Percentiles rank a stretch among this genome's conserved stretches.
phyloP scores from a whole-genome alignment of 1,284 basidiomycete species.

The Porogramme epimiltina region DNA sequence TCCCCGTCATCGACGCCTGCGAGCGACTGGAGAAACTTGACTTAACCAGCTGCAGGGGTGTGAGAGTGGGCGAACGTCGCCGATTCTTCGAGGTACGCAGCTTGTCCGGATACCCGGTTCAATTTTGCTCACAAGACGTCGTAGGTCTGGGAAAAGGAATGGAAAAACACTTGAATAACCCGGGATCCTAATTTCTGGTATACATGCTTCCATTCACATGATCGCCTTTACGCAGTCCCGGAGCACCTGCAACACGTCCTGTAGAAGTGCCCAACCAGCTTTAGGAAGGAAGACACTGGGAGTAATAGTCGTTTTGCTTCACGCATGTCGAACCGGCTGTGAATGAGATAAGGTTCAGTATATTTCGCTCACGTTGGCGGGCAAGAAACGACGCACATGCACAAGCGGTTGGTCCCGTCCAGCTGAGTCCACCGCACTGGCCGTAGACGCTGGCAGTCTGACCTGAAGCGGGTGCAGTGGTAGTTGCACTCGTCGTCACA shows the following conservation, averaged over 20 bases:
- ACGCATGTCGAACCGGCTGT: constrained; percentile 42
- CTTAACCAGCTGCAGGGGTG: constrained; percentile 66
- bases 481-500: constrained; percentile 19
- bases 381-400: constrained; percentile 20
- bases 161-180: constrained; percentile 18
- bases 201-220: too few relatives aligned
- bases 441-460: constrained; percentile 33
- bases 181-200: neutral
- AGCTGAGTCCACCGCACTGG: constrained; percentile 49
- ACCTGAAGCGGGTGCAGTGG: constrained; percentile 28
- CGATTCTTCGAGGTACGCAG: constrained; percentile 63
- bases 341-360: neutral
- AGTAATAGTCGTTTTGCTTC: constrained; percentile 44
- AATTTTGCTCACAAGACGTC: neutral
- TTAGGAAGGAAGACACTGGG: constrained; percentile 43
- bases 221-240: too few relatives aligned
- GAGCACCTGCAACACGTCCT: too few relatives aligned
- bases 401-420: constrained; percentile 50
- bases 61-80: constrained; percentile 57
- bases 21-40: constrained; percentile 52
- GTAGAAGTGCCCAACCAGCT: too few relatives aligned
- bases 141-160: constrained; percentile 51
- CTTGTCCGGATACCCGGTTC: neutral
- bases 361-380: neutral
- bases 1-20: constrained; percentile 60